Evolutionary conservation across 176 grass and related monocot species (phyloP), one percentile per base, ranked within the genome.

Genomic region (sorghum (Sorghum bicolor)): DNA sequence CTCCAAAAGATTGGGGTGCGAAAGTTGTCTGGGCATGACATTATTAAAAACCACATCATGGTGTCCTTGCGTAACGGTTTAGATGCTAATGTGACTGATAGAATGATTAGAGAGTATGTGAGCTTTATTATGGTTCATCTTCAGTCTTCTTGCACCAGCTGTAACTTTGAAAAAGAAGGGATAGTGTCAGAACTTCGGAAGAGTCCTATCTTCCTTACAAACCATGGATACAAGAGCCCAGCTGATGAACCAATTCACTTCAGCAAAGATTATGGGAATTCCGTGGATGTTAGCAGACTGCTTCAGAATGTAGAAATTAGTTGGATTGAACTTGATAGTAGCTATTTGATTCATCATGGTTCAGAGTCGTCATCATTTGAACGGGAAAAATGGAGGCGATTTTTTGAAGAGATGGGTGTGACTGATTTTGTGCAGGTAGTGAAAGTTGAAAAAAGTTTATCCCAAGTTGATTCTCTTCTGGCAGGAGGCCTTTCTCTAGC

Each of bases 351-450:
- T 84, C 88, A 91, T 90, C 79, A 75, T 83, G 77, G 89, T 91
- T 84, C 83, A 50, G 60, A 60, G 70, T 84, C 65, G 4, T 83
- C 86, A 80, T 41, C 74, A 83, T 87, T 64, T 88, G 69, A 76
- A 83, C 39, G 64, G 39, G 85, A 76, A 66, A 73, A 44, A 47
- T 98, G 96, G 92, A 94, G 93, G 57, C 85, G 77, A 31, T 98
- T 98, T 85, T 88, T 98, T 76, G 87, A 92, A 70, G 93, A 93
- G 64, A 80, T 98, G 64, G 93, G 96, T 39, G 85, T 93, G 38
- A 95, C 93, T 87, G 96, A 98, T 84, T 98, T 98, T 79, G 91
- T 98, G 41, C 91, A 91, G 87, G 83, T 95, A 79, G 87, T 84
- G 80, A 67, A 79, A 68, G 70, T 92, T 85, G 78, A 87, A 77